Percentiles rank a stretch among this genome's conserved stretches.
Conservation (phyloP, 768 basidiomycete genomes). For the Lactarius akahatsu region DNA sequence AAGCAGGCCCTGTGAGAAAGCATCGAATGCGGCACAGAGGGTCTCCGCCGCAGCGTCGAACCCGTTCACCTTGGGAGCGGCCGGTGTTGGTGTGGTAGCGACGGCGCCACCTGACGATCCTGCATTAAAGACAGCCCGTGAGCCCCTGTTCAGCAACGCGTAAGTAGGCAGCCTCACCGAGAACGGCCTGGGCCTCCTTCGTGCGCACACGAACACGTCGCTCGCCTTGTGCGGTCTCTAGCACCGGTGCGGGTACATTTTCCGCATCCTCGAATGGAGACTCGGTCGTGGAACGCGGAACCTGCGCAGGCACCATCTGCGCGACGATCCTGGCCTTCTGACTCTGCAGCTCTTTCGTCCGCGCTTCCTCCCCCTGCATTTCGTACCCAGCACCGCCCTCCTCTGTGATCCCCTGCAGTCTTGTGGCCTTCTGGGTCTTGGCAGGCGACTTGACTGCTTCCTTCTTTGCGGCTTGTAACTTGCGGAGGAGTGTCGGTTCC, state of each 20-base stretch:
- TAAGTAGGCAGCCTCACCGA: conserved; percentile 3
- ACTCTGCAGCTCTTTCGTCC: conserved; percentile 76
- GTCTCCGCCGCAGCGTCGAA: conserved; percentile 66
- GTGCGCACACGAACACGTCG: conserved; percentile 17
- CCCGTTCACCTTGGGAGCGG: conserved; percentile 44
- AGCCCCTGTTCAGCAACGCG: background rate
- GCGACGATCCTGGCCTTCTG: conserved; percentile 94
- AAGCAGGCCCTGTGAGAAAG: conserved; percentile 57
- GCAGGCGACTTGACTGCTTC: conserved; percentile 52
- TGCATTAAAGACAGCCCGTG: background rate
- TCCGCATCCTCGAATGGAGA: conserved; percentile 35
- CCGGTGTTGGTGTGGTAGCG: conserved; percentile 28
- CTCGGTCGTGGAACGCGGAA: conserved; percentile 32
- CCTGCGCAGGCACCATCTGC: conserved; percentile 76
- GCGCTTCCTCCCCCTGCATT: conserved; percentile 41
- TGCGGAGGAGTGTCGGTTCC: conserved; percentile 49
- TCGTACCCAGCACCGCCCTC: conserved; percentile 35
- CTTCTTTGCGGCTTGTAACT: conserved; percentile 53
- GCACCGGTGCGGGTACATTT: conserved; percentile 36
- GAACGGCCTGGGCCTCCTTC: conserved; percentile 7
- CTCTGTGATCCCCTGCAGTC: conserved; percentile 48
- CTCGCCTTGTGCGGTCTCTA: conserved; percentile 11
- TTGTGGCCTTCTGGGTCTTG: conserved; percentile 40
- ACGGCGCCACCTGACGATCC: conserved; percentile 29
- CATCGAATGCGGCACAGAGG: conserved; percentile 62